Evolutionary conservation across 169 alveolate genomes (phyloP).

Genomic region (Hepatocystis sp.): DNA sequence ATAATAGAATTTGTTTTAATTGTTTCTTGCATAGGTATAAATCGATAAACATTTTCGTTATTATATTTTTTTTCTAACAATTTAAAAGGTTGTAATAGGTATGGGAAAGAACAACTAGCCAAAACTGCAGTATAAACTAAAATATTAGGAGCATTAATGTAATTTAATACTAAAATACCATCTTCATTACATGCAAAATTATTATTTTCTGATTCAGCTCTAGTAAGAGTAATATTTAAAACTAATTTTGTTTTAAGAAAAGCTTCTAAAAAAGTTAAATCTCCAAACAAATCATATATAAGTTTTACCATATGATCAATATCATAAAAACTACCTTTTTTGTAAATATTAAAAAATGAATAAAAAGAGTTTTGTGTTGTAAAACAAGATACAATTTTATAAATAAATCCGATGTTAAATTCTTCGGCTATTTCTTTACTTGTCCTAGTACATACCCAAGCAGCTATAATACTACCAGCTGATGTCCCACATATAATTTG

Average conservation of each 20-base stretch:
- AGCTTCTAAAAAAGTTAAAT: slow-evolving; percentile 85
- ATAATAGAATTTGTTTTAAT: slow-evolving; percentile 28
- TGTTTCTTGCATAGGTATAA: slow-evolving; percentile 45
- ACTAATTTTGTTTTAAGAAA: slow-evolving; percentile 85
- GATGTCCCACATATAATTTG: slow-evolving; percentile 86
- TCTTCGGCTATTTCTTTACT: slow-evolving; percentile 79
- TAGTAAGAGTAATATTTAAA: slow-evolving; percentile 85
- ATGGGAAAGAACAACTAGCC: slow-evolving; percentile 86
- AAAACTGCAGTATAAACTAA: slow-evolving; percentile 85
- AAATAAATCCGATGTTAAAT: slow-evolving; percentile 64
- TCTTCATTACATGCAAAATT: slow-evolving; percentile 71
- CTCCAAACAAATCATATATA: slow-evolving; percentile 75
- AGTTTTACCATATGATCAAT: slow-evolving; percentile 72
- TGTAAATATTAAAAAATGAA: slow-evolving; percentile 76
- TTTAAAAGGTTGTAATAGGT: slow-evolving; percentile 77
- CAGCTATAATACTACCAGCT: slow-evolving; percentile 89
- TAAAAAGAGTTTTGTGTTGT: slow-evolving; percentile 76
- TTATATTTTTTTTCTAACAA: slow-evolving; percentile 76
- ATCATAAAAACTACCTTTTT: slow-evolving; percentile 81
- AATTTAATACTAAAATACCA: slow-evolving; percentile 81
- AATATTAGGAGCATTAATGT: slow-evolving; percentile 85
- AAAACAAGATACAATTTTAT: slow-evolving; percentile 73
- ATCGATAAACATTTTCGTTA: slow-evolving; percentile 43
- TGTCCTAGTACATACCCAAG: slow-evolving; percentile 84
- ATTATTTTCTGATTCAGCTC: slow-evolving; percentile 80